Base-by-base conservation (phyloP, 306 rosid genomes). In the Mimosa bimucronata region DNA sequence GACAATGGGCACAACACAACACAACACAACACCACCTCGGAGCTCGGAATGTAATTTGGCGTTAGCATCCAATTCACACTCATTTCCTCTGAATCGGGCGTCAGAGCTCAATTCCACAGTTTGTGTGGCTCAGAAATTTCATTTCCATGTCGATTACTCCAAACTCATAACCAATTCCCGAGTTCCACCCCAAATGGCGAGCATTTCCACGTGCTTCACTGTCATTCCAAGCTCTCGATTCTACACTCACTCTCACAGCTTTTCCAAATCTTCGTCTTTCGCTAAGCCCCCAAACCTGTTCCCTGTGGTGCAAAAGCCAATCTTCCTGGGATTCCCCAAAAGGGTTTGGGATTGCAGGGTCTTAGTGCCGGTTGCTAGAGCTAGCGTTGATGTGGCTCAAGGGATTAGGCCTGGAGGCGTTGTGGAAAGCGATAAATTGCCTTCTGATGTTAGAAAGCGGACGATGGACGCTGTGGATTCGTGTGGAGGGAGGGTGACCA, bases 401-500 rank as follows among this genome's bases (percentile, higher is more conserved):
- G 88, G 77, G 66, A 81, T 87, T 48, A 84, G 94, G 46, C 98
- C 97, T 0, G 98, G 97, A 15, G 90, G 91, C 0, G 45, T 80
- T 2, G 91, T 95, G 71, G 99, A 95, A 81, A 95, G 79, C 21
- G 98, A 93, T 44, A 93, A 86, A 71, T 10, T 95, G 60, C 86
- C 96, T 16, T 77, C 90, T 13, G 90, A 95, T 80, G 94, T 93
- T 67, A 90, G 99, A 68, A 95, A 95, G 88, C 86, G 97, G 72
- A 84, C 99, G 34, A 91, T 93, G 99, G 99, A 95, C 29, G 98
- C 97, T 1, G 93, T 95, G 50, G 97, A 93, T 79, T 73, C 87
- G 1, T 90, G 79, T 37, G 98, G 97, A 28, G 97, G 98, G 37
- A 91, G 97, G 75, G 97, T 95, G 0, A 95, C 98, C 57, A 64